Evolutionary conservation across 2,329 filamentous ascomycete genomes (phyloP).

Genomic region (Alternaria brassicicola): DNA sequence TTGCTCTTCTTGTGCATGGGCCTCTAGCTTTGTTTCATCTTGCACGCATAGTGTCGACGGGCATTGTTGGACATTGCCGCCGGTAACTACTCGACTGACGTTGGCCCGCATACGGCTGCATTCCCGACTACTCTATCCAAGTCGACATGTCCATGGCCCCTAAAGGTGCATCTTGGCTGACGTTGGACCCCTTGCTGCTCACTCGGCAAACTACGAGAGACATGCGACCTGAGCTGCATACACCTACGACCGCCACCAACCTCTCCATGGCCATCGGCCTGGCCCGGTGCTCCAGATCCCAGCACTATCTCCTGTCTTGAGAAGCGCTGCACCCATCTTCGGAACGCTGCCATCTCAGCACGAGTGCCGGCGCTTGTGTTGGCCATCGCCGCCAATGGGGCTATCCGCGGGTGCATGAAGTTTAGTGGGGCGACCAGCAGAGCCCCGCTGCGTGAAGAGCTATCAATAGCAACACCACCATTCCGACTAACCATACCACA

Average conservation of each 20-base stretch:
- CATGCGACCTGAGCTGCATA: constrained; percentile 1
- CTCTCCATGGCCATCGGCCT: constrained; percentile 1
- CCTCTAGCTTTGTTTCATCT: constrained; percentile 38
- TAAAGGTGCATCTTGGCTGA: constrained; percentile 28
- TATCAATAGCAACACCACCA: constrained; percentile 23
- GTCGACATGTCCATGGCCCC: constrained; percentile 10
- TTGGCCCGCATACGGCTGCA: constrained; percentile 2
- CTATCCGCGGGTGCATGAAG: constrained; percentile 13
- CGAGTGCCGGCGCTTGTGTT: constrained; percentile 9
- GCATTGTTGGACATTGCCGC: constrained; percentile 32
- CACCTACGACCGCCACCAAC: constrained; percentile 9
- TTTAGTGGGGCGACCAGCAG: constrained; percentile 10
- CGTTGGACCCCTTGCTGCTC: constrained; percentile 32
- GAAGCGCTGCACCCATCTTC: constrained; percentile 12
- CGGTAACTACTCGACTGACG: constrained; percentile 10
- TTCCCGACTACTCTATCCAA: constrained; percentile 13
- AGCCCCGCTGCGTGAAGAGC: constrained; percentile 22
- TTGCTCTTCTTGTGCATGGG: constrained; percentile 31
- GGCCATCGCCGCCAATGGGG: constrained; percentile 8
- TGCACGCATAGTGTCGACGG: constrained; percentile 31
- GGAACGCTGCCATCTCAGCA: background rate
- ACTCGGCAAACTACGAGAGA: constrained; percentile 5
- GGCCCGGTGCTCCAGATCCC: constrained; percentile 11
- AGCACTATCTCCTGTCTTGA: constrained; percentile 20
- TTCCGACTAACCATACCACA: background rate